Conservation (phyloP, 1,284 basidiomycete species). For the Coniophora puteana region DNA sequence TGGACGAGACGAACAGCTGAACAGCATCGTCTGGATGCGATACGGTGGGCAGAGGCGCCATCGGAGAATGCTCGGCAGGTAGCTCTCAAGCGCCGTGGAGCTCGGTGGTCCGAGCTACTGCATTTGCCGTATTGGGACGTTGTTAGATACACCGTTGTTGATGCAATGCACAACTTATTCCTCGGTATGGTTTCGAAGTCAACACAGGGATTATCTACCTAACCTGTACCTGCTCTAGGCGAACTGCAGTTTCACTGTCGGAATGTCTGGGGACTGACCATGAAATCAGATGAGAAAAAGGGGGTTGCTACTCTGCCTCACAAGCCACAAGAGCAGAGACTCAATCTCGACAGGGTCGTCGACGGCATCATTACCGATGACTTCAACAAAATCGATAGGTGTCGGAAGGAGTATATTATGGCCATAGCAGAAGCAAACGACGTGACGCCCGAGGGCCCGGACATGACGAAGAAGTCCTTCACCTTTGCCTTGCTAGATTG, state of each 20-base stretch:
- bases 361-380: neutral
- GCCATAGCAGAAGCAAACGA: neutral
- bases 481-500: neutral
- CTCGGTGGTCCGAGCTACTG: neutral
- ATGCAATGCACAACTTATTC: neutral
- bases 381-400: neutral
- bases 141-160: neutral
- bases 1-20: neutral
- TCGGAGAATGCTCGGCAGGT: neutral
- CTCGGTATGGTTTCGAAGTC: too few species aligned
- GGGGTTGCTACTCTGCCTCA: neutral
- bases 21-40: neutral
- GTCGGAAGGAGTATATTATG: neutral
- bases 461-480: neutral
- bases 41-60: neutral
- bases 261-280: slow-evolving; percentile 6
- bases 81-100: neutral
- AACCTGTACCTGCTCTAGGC: too few species aligned
- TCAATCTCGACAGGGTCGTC: neutral
- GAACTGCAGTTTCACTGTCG: slow-evolving; percentile 18
- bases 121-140: neutral
- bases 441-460: neutral
- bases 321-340: neutral
- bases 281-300: neutral
- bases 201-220: too few species aligned